Base-by-base conservation (phyloP, 1,139 yeast genomes). In the Starmera stellimalicola region DNA sequence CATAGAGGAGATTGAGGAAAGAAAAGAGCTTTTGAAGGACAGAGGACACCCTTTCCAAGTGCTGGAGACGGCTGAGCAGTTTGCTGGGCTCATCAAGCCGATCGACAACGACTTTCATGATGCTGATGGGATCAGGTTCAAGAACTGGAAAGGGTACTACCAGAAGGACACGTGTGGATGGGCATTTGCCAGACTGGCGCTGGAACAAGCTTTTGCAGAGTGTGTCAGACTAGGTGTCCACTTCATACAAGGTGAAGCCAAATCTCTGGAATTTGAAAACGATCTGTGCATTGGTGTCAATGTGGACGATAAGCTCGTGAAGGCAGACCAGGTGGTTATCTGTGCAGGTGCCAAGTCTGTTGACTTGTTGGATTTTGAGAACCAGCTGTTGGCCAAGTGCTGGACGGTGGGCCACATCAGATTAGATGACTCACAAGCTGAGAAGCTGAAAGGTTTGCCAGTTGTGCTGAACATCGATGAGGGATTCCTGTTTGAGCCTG, bases 401-500 rank as follows among this genome's bases (percentile, higher is more conserved):
- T 58, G 58, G 51, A 56, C 64, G 31, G 54, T 62, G 12, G 65
- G 62, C 3, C 68, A 63, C 41, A 50, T 62, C 18, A 44, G 52
- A 36, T 38, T 63, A 18, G 43, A 52, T 1, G 47, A 47, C n/a
- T 54, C 52, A 28, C 66, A 63, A 35, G 60, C 54, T 11, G 36
- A 35, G 6, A 38, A 36, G 11, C 44, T 54, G n/a, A 54, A 47
- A 37, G 48, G 46, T 22, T 49, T 54, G 35, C 70, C 70, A 2
- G 65, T 65, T 5, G 48, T 62, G 18, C 48, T 62, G 14, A 26
- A 29, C 22, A 29, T 65, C 12, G 63, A 60, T 34, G 51, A 57
- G 45, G 71, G 71, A 1, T 66, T 63, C 42, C 63, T 62, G 38
- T 61, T 62, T 38, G 62, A 62, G 10, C 61, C 63, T 5, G 69